Percentiles rank a stretch among this genome's conserved stretches.
phyloP scores from a whole-genome alignment of 352 stramenopile genomes.

The Pythium phragmiticola region DNA sequence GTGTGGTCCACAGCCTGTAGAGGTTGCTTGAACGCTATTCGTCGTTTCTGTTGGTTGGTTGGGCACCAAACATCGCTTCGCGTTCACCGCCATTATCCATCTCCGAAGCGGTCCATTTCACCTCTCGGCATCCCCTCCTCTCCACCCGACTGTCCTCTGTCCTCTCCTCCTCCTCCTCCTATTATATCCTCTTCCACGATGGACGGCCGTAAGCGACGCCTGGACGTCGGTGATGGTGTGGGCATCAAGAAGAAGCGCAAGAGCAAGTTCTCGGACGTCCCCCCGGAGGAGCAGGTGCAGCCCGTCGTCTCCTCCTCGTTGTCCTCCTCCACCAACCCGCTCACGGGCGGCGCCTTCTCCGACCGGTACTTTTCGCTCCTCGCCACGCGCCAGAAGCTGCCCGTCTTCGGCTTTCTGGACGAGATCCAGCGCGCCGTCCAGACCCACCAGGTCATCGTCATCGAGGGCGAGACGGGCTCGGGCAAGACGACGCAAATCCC shows the following conservation, averaged over 20 bases:
- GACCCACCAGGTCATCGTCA: slow-evolving; percentile 95
- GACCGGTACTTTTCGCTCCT: slow-evolving; percentile 92
- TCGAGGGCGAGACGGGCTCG: slow-evolving; percentile 98
- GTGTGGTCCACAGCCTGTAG: slow-evolving; percentile 8
- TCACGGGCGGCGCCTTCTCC: slow-evolving; percentile 89
- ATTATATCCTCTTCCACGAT: slow-evolving; percentile 25
- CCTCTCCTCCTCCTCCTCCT: neutral
- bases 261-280: slow-evolving; percentile 74
- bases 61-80: slow-evolving; percentile 12
- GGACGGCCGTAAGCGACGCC: slow-evolving; percentile 62
- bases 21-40: slow-evolving; percentile 1
- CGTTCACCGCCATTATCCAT: slow-evolving; percentile 2
- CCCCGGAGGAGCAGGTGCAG: slow-evolving; percentile 18
- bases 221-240: slow-evolving; percentile 52
- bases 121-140: slow-evolving; percentile 1
- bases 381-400: slow-evolving; percentile 93
- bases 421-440: slow-evolving; percentile 96
- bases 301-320: neutral
- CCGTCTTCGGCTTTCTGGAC: slow-evolving; percentile 96
- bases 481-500: slow-evolving; percentile 98
- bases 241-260: slow-evolving; percentile 61
- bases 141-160: neutral
- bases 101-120: neutral
- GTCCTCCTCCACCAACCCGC: slow-evolving; percentile 72
- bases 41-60: slow-evolving; percentile 6